A percentile compares a stretch with the other conserved stretches of the same genome.
Evolutionary conservation across 495 filamentous ascomycete genomes (phyloP).

Genomic region (Aspergillus ostianus): DNA sequence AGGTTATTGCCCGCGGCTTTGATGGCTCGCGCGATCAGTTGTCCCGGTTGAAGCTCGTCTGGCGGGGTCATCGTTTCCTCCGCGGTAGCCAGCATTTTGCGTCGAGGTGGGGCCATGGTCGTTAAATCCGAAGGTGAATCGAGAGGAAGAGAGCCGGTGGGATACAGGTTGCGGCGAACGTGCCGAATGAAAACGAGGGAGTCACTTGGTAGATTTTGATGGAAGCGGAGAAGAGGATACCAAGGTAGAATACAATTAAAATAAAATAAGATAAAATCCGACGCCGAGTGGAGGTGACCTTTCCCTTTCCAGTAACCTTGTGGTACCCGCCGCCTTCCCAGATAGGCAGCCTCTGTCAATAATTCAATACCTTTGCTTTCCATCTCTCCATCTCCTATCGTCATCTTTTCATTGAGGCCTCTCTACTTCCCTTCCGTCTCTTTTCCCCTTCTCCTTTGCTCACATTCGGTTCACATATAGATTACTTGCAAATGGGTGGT

Average conservation of each 20-base stretch:
- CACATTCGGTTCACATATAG: not conserved
- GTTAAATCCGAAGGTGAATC: not conserved
- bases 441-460: not conserved
- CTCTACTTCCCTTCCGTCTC: not conserved
- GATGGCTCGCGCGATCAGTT: constrained; percentile 71
- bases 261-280: not conserved
- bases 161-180: too few species aligned
- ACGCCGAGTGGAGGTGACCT: not conserved
- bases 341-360: not conserved
- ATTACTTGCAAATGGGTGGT: not conserved
- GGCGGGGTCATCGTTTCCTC: constrained; percentile 76
- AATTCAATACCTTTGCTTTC: not conserved
- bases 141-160: not conserved
- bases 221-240: too few species aligned
- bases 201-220: too few species aligned
- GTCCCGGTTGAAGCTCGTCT: constrained; percentile 56
- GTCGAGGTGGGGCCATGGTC: constrained; percentile 70
- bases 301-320: not conserved
- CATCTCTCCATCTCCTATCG: not conserved
- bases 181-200: too few species aligned
- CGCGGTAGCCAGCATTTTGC: constrained; percentile 69
- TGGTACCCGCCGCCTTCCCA: not conserved
- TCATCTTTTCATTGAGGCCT: not conserved
- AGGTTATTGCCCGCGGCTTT: constrained; percentile 86
- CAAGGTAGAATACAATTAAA: too few species aligned